phyloP scores from a whole-genome alignment of 2,329 filamentous ascomycete species.

The Sphaerostilbella broomeana region DNA sequence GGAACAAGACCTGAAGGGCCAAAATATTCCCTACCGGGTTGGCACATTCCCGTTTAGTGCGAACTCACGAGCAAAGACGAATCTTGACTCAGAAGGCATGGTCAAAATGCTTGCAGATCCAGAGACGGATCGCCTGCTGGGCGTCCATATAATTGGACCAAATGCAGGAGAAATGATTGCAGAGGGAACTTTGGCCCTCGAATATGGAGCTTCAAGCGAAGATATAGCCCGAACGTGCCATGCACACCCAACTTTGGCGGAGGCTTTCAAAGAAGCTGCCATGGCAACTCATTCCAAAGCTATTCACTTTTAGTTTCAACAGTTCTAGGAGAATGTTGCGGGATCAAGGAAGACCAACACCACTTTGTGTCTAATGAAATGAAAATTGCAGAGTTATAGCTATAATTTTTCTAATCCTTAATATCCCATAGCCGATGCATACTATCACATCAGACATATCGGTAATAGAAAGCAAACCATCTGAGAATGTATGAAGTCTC shows the following conservation, averaged over 20 bases:
- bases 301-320: constrained; percentile 73
- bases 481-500: no score
- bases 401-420: no score
- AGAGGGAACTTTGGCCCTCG: constrained; percentile 87
- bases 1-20: constrained; percentile 89
- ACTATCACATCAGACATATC: no score
- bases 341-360: no score
- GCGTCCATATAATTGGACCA: constrained; percentile 92
- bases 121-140: constrained; percentile 91
- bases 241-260: constrained; percentile 89
- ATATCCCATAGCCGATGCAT: no score
- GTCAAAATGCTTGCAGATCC: constrained; percentile 97
- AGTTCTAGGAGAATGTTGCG: no score
- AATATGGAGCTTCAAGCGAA: constrained; percentile 94
- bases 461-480: no score
- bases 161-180: constrained; percentile 99
- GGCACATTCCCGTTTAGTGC: constrained; percentile 96
- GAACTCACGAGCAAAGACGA: constrained; percentile 98
- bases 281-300: constrained; percentile 96
- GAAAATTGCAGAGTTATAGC: no score
- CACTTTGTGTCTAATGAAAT: no score
- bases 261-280: constrained; percentile 99
- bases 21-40: constrained; percentile 84
- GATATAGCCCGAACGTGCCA: constrained; percentile 93
- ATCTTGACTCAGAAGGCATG: constrained; percentile 88